A percentile compares a stretch with the other conserved stretches of the same genome.
Evolutionary conservation across 306 rosid genomes (phyloP).

Genomic region (Medicago arabica): DNA sequence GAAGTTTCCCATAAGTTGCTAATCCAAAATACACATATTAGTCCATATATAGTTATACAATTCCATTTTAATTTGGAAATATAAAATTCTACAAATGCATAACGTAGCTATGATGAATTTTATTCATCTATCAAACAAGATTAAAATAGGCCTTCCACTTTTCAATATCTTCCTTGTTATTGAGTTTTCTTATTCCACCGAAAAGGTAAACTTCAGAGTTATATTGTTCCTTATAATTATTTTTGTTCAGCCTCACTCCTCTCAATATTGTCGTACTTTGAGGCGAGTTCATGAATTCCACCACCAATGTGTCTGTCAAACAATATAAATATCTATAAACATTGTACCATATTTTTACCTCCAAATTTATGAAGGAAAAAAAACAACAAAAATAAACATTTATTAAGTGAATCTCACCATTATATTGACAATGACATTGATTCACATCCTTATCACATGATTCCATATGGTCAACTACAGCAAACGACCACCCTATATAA

Average conservation of each 20-base stretch:
- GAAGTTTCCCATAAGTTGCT: no score
- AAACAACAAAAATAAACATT: neutral
- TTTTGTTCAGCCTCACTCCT: slow-evolving; percentile 41
- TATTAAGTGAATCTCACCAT: slow-evolving; percentile 56
- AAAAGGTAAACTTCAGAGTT: neutral
- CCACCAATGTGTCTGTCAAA: slow-evolving; percentile 31
- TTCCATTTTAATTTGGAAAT: no score
- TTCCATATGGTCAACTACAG: slow-evolving; percentile 53
- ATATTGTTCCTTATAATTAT: neutral
- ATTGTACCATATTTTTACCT: neutral
- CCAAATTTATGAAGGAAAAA: neutral
- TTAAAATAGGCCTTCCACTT: slow-evolving; percentile 4
- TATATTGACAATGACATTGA: slow-evolving; percentile 57
- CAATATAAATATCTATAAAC: neutral
- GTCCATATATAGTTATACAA: neutral
- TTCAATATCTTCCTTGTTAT: slow-evolving; percentile 9
- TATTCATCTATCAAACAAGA: neutral
- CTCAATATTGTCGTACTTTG: slow-evolving; percentile 44
- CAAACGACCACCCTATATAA: slow-evolving; percentile 67
- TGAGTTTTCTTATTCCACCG: slow-evolving; percentile 15
- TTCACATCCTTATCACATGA: slow-evolving; percentile 48
- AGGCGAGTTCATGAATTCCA: slow-evolving; percentile 29
- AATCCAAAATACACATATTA: no score
- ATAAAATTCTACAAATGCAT: neutral
- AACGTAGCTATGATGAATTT: neutral